Percentiles rank a stretch among this genome's conserved stretches.
Evolutionary conservation across 176 grass and related monocot species (phyloP).

Genomic region (Chloris gayana): DNA sequence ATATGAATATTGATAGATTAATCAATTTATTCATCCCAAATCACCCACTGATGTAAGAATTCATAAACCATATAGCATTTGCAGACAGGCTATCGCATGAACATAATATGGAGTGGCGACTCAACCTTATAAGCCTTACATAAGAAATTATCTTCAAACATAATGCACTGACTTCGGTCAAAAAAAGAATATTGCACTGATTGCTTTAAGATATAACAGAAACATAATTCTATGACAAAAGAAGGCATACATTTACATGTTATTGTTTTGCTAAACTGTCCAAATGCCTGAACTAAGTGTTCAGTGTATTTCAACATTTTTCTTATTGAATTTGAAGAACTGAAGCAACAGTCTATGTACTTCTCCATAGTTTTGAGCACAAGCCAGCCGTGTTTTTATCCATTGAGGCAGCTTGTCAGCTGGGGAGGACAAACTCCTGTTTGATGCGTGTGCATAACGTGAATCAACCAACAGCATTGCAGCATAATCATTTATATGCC

Average conservation of each 20-base stretch:
- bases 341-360: slow-evolving; percentile 70
- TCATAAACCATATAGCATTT: background rate
- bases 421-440: slow-evolving; percentile 48
- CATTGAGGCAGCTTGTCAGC: slow-evolving; percentile 82
- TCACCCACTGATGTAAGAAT: background rate
- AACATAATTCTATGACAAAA: slow-evolving; percentile 13
- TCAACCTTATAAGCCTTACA: background rate
- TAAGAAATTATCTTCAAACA: slow-evolving; percentile 1
- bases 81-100: background rate
- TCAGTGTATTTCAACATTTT: slow-evolving; percentile 32
- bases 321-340: slow-evolving; percentile 84
- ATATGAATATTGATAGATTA: background rate
- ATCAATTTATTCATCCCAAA: background rate
- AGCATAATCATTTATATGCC: slow-evolving; percentile 97
- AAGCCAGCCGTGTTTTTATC: slow-evolving; percentile 76
- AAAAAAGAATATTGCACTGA: no score
- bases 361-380: slow-evolving; percentile 72
- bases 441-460: slow-evolving; percentile 56
- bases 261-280: slow-evolving; percentile 7
- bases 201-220: background rate
- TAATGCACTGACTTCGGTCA: no score
- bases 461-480: slow-evolving; percentile 89
- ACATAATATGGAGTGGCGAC: background rate
- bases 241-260: no score
- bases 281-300: background rate